A percentile compares a stretch with the other conserved stretches of the same genome.
These are phyloP conservation scores for Blastobotrys petasosporus DNA, from an alignment of 1,139 yeast species.

Conservation along the genomic window DNA sequence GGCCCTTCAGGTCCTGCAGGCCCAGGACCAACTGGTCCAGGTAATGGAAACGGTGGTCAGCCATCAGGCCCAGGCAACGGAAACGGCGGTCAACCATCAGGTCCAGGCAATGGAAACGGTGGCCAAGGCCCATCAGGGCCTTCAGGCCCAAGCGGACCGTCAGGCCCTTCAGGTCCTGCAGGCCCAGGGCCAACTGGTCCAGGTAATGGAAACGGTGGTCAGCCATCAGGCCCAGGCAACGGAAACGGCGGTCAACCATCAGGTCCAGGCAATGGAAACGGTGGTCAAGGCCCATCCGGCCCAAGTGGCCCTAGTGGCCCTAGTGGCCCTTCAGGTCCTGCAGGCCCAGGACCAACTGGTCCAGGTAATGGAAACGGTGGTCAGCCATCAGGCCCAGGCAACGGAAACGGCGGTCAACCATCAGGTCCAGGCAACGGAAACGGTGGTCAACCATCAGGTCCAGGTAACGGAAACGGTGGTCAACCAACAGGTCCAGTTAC, in stretches of 20 bases:
- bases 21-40: neutral
- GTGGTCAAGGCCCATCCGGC: too few relatives aligned
- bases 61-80: too few relatives aligned
- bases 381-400: too few relatives aligned
- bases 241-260: too few relatives aligned
- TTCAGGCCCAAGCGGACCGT: neutral
- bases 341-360: neutral
- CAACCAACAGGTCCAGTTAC: slow-evolving; percentile 3
- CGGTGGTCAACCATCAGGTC: neutral
- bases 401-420: slow-evolving; percentile 2
- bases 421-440: neutral
- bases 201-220: too few relatives aligned
- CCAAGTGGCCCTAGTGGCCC: slow-evolving; percentile 3
- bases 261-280: too few relatives aligned
- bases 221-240: too few relatives aligned
- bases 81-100: neutral
- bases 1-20: neutral
- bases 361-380: slow-evolving; percentile 3
- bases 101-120: slow-evolving; percentile 1
- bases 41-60: slow-evolving; percentile 2
- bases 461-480: neutral
- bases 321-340: neutral
- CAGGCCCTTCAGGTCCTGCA: neutral
- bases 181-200: neutral
- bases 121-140: too few relatives aligned